phyloP scores from a whole-genome alignment of 352 stramenopile genomes.

The Phytophthora europaea region DNA sequence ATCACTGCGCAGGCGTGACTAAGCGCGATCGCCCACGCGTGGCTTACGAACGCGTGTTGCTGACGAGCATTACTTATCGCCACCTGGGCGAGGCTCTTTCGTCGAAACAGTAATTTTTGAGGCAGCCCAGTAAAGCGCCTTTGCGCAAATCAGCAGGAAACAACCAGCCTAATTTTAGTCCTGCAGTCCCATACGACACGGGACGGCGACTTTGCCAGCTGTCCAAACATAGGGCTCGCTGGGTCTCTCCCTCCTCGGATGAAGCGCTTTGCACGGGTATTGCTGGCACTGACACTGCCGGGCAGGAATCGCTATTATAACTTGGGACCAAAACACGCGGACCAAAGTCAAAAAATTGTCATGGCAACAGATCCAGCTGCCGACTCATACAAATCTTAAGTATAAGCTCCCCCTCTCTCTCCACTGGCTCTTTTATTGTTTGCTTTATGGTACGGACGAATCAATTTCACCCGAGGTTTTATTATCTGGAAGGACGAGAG shows the following conservation, averaged over 20 bases:
- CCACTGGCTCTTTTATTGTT: constrained; percentile 33
- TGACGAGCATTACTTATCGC: background rate
- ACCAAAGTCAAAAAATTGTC: background rate
- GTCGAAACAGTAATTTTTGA: constrained; percentile 15
- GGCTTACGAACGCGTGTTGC: background rate
- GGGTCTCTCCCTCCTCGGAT: background rate
- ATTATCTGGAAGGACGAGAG: background rate
- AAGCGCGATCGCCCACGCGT: background rate
- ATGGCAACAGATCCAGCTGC: background rate
- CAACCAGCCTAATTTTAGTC: background rate
- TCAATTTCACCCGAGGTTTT: constrained; percentile 33
- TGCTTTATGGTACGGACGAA: constrained; percentile 18
- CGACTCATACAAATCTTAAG: constrained; percentile 8
- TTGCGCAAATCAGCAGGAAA: background rate
- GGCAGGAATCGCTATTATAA: background rate
- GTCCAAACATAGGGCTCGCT: background rate
- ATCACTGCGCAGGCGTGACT: background rate
- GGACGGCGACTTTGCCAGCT: background rate
- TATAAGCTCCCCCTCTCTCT: constrained; percentile 1
- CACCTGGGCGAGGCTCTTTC: background rate
- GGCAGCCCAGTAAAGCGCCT: constrained; percentile 3
- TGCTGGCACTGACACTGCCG: background rate
- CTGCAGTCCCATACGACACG: background rate
- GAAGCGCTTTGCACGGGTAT: background rate
- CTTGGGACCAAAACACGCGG: background rate